Base-by-base conservation (phyloP, 2,329 filamentous ascomycete genomes). In the Coleophoma cylindrospora region DNA sequence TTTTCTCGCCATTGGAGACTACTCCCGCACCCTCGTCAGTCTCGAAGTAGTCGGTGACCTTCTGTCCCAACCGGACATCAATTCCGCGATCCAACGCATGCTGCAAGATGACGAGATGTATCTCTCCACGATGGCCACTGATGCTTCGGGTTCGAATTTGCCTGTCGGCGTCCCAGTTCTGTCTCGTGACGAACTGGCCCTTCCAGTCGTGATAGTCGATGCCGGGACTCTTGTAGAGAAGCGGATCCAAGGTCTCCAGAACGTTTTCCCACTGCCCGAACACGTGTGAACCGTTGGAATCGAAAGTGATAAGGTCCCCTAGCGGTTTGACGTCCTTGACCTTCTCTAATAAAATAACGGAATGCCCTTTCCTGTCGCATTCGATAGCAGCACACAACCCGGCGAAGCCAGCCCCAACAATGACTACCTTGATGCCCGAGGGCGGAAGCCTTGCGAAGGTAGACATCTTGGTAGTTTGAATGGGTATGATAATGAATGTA, bases 361-460 rank as follows among this genome's bases (percentile, higher is more conserved):
- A 34, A 45, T 32, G 27, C 5, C 43, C 43, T 34, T 45, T 27
- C 6, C 27, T n/a, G 33, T 34, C 19, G 33, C 43, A 45, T 19
- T 27, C 43, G 3, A 66, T 51, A 27, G 61, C 65, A 6, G 61
- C 58, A 2, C 59, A 50, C 12, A 67, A 53, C 9, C 64, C 64
- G 19, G 62, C 61, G 27, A 65, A 59, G n/a, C 64, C 64, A 34
- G 60, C 64, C 37, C 65, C 65, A 45, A 64, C 58, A 40, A 67
- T 53, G 14, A 65, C 40, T 38, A 65, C 38, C 14, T 45, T 45
- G 40, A 43, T 43, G 7, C 40, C 40, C 17, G 40, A 43, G 40
- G 40, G 40, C 14, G 40, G 40, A 14, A 43, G 21, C 22, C n/a
- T 43, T 14, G 40, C 17, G 22, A 43, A 43, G 1, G 13, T 27